Conservation (phyloP, 2,329 filamentous ascomycete species). For the Cryoendolithus antarcticus region DNA sequence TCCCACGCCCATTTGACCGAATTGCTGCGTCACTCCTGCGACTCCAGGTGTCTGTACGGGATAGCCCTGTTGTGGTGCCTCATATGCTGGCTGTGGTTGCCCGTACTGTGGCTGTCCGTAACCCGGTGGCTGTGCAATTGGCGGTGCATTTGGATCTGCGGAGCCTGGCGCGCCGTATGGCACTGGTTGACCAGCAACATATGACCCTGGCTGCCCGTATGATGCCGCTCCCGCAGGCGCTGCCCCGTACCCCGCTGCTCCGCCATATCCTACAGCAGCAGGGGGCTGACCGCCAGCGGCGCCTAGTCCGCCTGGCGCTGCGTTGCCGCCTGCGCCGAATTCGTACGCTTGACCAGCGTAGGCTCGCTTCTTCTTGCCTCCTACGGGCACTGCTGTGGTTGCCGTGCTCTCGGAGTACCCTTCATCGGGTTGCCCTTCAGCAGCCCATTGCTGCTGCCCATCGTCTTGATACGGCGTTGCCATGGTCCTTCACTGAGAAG, state of each 20-base stretch:
- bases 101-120: constrained; percentile 21
- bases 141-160: constrained; percentile 3
- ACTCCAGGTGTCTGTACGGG: constrained; percentile 24
- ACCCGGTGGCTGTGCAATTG: constrained; percentile 1
- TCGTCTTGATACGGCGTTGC: constrained; percentile 5
- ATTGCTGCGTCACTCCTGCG: constrained; percentile 65
- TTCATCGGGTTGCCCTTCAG: constrained; percentile 8
- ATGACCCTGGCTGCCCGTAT: constrained; percentile 17
- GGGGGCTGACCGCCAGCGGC: constrained; percentile 25
- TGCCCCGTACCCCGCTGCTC: constrained; percentile 33
- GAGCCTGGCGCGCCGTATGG: constrained; percentile 15
- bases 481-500: constrained; percentile 1
- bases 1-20: constrained; percentile 64
- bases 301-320: constrained; percentile 26
- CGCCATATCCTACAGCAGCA: constrained; percentile 3
- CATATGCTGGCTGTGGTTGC: constrained; percentile 45
- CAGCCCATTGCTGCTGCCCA: constrained; percentile 5
- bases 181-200: constrained; percentile 14
- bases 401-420: constrained; percentile 11
- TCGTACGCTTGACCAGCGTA: constrained; percentile 94
- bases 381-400: constrained; percentile 13
- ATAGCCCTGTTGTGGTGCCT: constrained; percentile 57
- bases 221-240: constrained; percentile 19
- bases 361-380: constrained; percentile 72
- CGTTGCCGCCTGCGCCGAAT: constrained; percentile 76